Evolutionary conservation across 768 basidiomycete genomes (phyloP).

Genomic region (Termitomyces sp.): DNA sequence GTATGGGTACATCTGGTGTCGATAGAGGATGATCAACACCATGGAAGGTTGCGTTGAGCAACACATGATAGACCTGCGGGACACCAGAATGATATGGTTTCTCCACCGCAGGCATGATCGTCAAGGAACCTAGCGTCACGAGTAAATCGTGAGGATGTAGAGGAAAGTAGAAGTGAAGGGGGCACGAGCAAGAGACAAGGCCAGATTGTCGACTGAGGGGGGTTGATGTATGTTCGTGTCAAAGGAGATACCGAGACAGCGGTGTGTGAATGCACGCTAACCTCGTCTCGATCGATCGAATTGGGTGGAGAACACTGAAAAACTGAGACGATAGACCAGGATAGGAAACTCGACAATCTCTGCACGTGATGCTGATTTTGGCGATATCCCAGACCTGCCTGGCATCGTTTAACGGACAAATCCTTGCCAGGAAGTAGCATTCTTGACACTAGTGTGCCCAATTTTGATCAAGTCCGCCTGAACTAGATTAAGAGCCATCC

Average conservation of each 20-base stretch:
- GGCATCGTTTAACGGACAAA: not conserved
- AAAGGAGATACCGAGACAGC: conserved; percentile 17
- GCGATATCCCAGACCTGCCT: conserved; percentile 1
- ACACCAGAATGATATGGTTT: conserved; percentile 16
- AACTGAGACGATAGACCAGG: conserved; percentile 15
- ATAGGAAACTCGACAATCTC: conserved; percentile 15
- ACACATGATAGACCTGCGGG: conserved; percentile 42
- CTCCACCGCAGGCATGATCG: conserved; percentile 24
- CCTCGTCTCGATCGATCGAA: conserved; percentile 31
- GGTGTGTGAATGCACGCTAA: conserved; percentile 19
- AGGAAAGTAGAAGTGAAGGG: conserved; percentile 4
- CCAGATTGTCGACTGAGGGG: not conserved
- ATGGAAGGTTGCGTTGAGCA: conserved; percentile 59
- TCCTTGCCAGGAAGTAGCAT: conserved; percentile 3
- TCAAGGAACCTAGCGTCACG: not conserved
- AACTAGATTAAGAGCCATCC: not conserved
- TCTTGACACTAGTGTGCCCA: not conserved
- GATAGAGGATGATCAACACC: conserved; percentile 62
- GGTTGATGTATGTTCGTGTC: conserved; percentile 8
- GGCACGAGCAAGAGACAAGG: conserved; percentile 6
- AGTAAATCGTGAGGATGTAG: conserved; percentile 2
- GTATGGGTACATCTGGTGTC: conserved; percentile 46
- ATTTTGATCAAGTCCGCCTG: not conserved
- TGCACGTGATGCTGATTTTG: conserved; percentile 17
- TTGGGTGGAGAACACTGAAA: conserved; percentile 13